Base-by-base conservation (phyloP, 768 basidiomycete genomes). In the Paxillus involutus region DNA sequence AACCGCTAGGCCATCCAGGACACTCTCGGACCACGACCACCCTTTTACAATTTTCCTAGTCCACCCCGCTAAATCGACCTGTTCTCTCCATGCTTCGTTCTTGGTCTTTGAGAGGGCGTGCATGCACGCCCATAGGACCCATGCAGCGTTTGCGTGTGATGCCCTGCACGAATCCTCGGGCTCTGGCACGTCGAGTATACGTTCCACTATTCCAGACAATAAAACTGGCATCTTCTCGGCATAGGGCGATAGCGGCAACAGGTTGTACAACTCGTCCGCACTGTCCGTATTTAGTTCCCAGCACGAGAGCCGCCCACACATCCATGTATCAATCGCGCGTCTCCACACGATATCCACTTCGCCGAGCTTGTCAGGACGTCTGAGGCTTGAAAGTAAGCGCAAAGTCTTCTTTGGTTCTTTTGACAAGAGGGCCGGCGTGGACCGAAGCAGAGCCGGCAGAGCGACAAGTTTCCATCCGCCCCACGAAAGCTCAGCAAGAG, bases 391-490 rank as follows among this genome's bases (percentile, higher is more conserved):
- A 14, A 88, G 69, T 52, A 89, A 72, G 17, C 74, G 74, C 11
- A 86, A 55, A 0, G 80, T 69, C 41, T 63, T 57, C 37, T 62
- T 62, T 4, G 80, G 75, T n/a, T 82, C 73, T 6, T 60, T 54
- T 26, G 81, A 73, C 13, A 84, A 61, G 19, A 85, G 62, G 44
- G 74, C 75, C 4, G 74, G 69, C 2, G 80, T 80, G 30, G 74
- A 71, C 59, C 80, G 82, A 13, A 83, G 60, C n/a, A 90, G 63
- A 12, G 77, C 68, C 2, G 89, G 86, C 2, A 86, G 64, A 13
- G 80, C 87, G 10, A 91, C 67, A 32, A 82, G 73, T 64, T 84
- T 89, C 89, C 89, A 92, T 3, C 89, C 91, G 17, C 82, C 82
- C 88, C 89, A 93, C 0, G 75, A 76, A 5, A 85, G 69, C 45